Base-by-base conservation (phyloP, 2,329 filamentous ascomycete species). In the Penicillium paneum region DNA sequence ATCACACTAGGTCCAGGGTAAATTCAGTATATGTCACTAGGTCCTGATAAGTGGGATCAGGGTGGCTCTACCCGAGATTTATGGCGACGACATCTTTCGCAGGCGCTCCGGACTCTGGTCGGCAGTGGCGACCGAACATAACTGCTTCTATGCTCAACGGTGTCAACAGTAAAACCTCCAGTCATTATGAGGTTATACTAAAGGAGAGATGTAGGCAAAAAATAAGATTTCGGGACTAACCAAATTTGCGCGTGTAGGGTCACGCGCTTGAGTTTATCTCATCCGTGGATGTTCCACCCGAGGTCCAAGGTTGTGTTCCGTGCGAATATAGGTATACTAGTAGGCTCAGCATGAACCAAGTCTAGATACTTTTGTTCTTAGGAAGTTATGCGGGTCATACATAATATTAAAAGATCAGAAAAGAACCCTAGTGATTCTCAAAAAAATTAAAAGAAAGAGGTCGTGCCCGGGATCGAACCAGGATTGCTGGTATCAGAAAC, bases 91-190 rank as follows among this genome's bases (percentile, higher is more conserved):
- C 60, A 71, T 59, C 64, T 58, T 56, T 64, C 66, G 49, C 61
- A 72, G 0, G 70, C 69, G 36, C 53, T 65, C 46, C 63, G 68
- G 42, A 67, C 64, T 49, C 64, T 63, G 12, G 64, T 67, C 5
- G 66, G 66, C 41, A 61, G 45, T 28, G 39, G 40, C 12, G 39
- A 45, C 40, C 49, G 49, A 12, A 38, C 17, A 12, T 50, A 50
- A 10, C 38, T 35, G 21, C 1, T 35, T 29, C 24, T 41, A 28
- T 41, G 32, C 12, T 39, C 28, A 11, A 12, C 19, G 32, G 28
- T 5, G 13, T 44, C 42, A 31, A 31, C 40, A 34, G 8, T 5
- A 7, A 44, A n/a, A 1, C 5, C 19, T 17, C 29, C 42, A 24
- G 29, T 10, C 42, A 44, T 44, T 8, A 34, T 44, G 7, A 12